phyloP scores from a whole-genome alignment of 257 asterid genomes.

The Datura wrightii region DNA sequence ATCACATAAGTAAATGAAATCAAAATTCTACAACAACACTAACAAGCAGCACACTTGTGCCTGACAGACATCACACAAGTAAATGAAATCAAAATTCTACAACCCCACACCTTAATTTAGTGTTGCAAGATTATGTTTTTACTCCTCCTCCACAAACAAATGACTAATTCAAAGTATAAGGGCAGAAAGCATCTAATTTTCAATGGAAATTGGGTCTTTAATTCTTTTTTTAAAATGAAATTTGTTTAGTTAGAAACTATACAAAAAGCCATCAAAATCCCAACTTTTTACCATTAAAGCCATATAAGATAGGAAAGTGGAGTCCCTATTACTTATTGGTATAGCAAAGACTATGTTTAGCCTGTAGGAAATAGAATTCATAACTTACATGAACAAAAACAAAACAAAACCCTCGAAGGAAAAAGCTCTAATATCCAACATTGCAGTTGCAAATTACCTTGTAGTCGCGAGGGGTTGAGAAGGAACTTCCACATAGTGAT shows the following conservation, averaged over 20 bases:
- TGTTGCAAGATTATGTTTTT: background rate
- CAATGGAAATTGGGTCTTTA: background rate
- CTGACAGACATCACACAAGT: too few relatives aligned
- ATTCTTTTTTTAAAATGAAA: background rate
- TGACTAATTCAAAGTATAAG: background rate
- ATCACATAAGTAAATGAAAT: background rate
- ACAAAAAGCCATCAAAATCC: background rate
- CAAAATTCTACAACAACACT: background rate
- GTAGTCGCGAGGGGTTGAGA: background rate
- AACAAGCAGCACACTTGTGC: too few relatives aligned
- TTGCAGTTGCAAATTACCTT: background rate
- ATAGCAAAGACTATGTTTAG: background rate
- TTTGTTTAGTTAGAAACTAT: background rate
- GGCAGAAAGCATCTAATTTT: background rate
- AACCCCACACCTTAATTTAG: background rate
- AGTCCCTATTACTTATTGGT: background rate
- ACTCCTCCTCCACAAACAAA: background rate
- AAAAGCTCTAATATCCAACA: background rate
- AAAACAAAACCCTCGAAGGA: background rate
- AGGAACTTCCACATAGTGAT: background rate
- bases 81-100: background rate
- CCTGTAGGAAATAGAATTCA: too few relatives aligned
- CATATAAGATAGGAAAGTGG: background rate
- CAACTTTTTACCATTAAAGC: background rate
- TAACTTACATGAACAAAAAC: too few relatives aligned